Evolutionary conservation across 495 filamentous ascomycete genomes (phyloP), one percentile per base, ranked within the genome.

Genomic region (Trichoderma asperelloides): DNA sequence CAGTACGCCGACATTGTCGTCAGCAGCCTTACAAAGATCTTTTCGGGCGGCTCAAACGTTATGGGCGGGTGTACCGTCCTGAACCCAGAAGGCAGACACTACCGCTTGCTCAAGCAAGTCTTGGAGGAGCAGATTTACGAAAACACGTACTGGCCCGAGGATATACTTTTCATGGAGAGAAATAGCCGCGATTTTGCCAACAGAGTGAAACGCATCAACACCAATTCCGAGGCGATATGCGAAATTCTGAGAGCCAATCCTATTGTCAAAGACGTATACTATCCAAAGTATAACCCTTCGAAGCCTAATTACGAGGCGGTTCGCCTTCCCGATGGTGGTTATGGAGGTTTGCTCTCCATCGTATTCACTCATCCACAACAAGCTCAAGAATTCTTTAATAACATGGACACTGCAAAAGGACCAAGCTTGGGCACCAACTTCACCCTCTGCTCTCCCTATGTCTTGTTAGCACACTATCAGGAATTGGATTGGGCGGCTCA

Each of bases 401-500:
- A 84, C 21, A 76, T 98, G 9, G 89, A 96, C 70, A 93, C 92
- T 0, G 86, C 89, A 40, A 98, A 98, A 76, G 95, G 95, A 0
- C 95, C 95, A 0, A 97, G 94, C 73, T 82, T 98, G 27, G 95
- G 95, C 0, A 98, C 96, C 0, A 98, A 98, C 72, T 98, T 99
- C 76, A 98, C 95, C 0, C 79, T 99, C 62, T 88, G 76, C 23
- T 96, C 87, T 43, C 95, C 96, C 11, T 98, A 96, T 71, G 91
- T 94, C 37, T 77, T 98, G 18, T 78, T 98, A 30, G 96, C 96
- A 27, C 96, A 98, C 74, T 98, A 95, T 69, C 79, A 85, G 66
- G 96, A 98, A 81, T 75, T 97, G 16, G 91, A 96, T 40, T 98
- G 95, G 92, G 92, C 90, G 30, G 87, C 82, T 39, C 80, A 86